Evolutionary conservation across 2,329 filamentous ascomycete species (phyloP), one percentile per base, ranked within the genome.

Genomic region (Penicillium sp.): DNA sequence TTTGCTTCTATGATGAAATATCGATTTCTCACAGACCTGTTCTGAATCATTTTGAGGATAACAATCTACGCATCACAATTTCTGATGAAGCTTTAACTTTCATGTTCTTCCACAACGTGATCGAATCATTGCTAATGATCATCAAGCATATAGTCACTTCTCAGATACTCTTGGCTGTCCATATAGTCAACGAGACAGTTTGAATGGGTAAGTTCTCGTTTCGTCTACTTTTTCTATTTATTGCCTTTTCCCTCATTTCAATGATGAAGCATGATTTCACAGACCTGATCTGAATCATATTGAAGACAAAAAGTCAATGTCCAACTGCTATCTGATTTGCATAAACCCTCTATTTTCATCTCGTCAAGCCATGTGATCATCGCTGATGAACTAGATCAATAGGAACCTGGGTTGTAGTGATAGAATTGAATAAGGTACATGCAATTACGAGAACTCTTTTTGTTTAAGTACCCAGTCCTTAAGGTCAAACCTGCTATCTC

Each of bases 281-380:
- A 73, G 67, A 73, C 69, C 69, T 73, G 69, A 87, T 86, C 87
- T 86, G 83, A 88, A 74, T 77, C 75, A 74, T 72, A 79, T 62
- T 74, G 71, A 68, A 67, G 71, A 74, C 60, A 57, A 65, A 58
- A 48, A 67, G 68, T 71, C 64, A 61, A 44, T 54, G 68, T 67
- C 65, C 68, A 72, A 72, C 65, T 73, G 68, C 68, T 73, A 66
- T 71, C 70, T 77, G 75, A 77, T 16, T 34, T 34, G 31, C 11
- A 9, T 9, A 34, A 18, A 34, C 18, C 16, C 23, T 23, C 18
- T 14, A 11, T 20, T n/a, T 44, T 26, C 24, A 14, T 22, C 10
- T 38, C 11, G 28, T n/a, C 27, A 16, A 32, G 23, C 13, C 11
- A 14, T n/a, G 27, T 43, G 35, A 29, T 24, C 27, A 13, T 39